Evolutionary conservation across 2,329 filamentous ascomycete species (phyloP).

Genomic region (Arthrobotrys musiformis): DNA sequence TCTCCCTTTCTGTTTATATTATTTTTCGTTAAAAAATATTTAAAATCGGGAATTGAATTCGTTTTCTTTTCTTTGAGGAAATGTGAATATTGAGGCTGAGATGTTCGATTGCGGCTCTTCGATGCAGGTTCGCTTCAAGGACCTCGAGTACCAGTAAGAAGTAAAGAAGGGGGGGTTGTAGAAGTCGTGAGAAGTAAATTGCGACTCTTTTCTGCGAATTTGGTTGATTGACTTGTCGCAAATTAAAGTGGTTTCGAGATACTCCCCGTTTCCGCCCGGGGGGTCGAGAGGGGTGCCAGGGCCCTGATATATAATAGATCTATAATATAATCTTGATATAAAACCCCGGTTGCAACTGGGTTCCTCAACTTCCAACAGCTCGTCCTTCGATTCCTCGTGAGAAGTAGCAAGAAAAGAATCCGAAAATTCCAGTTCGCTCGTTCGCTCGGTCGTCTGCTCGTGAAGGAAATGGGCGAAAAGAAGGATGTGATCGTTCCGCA

Average conservation of each 20-base stretch:
- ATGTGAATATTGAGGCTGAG: background rate
- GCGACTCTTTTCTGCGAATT: background rate
- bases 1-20: background rate
- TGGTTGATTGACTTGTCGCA: background rate
- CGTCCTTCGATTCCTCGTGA: too few species aligned
- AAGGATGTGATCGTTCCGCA: too few species aligned
- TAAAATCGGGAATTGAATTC: too few species aligned
- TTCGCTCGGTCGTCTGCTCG: too few species aligned
- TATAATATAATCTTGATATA: background rate
- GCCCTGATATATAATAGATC: background rate
- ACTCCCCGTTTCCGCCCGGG: background rate
- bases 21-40: background rate
- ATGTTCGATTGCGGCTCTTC: background rate
- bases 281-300: too few species aligned
- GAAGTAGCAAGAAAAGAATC: too few species aligned
- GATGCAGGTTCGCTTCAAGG: background rate
- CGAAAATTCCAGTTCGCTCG: too few species aligned
- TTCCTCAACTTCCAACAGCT: background rate
- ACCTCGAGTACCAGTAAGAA: background rate
- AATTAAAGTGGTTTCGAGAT: slow-evolving; percentile 6
- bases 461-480: too few species aligned
- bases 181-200: background rate
- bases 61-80: background rate
- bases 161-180: background rate
- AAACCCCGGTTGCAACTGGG: too few species aligned